Evolutionary conservation across 306 rosid genomes (phyloP).

Genomic region (Lagenaria siceraria): DNA sequence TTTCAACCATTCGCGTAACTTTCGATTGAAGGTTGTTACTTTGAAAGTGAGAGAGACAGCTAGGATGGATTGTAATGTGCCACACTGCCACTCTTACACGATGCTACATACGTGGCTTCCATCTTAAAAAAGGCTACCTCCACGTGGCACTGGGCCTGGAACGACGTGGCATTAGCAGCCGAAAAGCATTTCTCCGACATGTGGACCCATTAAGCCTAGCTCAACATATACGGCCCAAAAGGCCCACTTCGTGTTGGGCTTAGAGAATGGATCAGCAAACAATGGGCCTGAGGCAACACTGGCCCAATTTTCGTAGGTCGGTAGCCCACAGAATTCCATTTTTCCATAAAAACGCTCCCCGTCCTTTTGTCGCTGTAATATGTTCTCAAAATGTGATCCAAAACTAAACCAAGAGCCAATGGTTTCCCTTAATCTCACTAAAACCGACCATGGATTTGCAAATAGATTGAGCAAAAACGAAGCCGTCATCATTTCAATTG

Average conservation of each 20-base stretch:
- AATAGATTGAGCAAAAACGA: background rate
- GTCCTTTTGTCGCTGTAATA: background rate
- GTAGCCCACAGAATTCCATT: background rate
- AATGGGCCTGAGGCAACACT: background rate
- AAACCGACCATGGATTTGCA: constrained; percentile 3
- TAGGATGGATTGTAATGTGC: background rate
- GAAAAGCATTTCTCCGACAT: background rate
- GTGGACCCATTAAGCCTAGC: background rate
- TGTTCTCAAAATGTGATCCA: background rate
- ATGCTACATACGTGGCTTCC: background rate
- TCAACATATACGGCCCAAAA: background rate
- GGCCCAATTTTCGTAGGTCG: background rate
- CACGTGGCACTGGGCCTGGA: background rate
- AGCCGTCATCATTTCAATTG: background rate
- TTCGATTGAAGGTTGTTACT: too few species aligned
- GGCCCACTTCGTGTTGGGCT: background rate
- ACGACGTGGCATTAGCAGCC: background rate
- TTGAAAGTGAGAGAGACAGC: too few species aligned
- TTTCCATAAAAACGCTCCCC: background rate
- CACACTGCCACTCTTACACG: background rate
- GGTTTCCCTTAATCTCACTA: background rate
- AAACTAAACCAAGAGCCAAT: background rate
- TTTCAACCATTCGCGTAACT: too few species aligned
- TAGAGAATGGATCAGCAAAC: background rate
- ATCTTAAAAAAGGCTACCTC: background rate